phyloP scores from a whole-genome alignment of 192 early-diverging fungal species.

The Entomortierella lignicola region DNA sequence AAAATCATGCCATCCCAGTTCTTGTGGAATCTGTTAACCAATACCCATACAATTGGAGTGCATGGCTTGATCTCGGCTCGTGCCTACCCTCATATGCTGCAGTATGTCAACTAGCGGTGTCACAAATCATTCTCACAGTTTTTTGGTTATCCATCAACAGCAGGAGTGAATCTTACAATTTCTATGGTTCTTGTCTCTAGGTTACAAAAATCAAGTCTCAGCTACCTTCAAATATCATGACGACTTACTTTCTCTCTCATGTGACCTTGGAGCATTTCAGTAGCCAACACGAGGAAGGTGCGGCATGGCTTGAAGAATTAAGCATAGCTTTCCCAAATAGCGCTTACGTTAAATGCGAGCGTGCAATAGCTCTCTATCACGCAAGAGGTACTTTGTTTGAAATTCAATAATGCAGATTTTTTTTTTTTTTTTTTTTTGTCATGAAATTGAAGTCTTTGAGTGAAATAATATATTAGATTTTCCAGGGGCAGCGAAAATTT shows the following conservation, averaged over 20 bases:
- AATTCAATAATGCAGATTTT: background rate
- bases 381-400: slow-evolving; percentile 33
- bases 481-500: slow-evolving; percentile 72
- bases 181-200: background rate
- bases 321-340: slow-evolving; percentile 68
- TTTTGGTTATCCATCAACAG: too few species aligned
- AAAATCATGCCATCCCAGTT: slow-evolving; percentile 59
- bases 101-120: slow-evolving; percentile 7
- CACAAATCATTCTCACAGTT: background rate
- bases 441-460: too few species aligned
- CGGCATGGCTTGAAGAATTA: slow-evolving; percentile 54
- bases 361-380: slow-evolving; percentile 72
- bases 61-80: slow-evolving; percentile 84
- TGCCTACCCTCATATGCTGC: slow-evolving; percentile 60
- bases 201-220: slow-evolving; percentile 10
- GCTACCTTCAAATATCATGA: slow-evolving; percentile 57
- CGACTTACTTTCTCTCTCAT: slow-evolving; percentile 64
- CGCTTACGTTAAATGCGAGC: slow-evolving; percentile 71
- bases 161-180: too few species aligned
- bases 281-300: slow-evolving; percentile 40
- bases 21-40: slow-evolving; percentile 73
- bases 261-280: slow-evolving; percentile 60
- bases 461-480: slow-evolving; percentile 76
- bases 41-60: slow-evolving; percentile 92
- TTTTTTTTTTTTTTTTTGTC: background rate